Evolutionary conservation across 176 grass and related monocot species (phyloP), one percentile per base, ranked within the genome.

Genomic region (Hordeum vulgare): DNA sequence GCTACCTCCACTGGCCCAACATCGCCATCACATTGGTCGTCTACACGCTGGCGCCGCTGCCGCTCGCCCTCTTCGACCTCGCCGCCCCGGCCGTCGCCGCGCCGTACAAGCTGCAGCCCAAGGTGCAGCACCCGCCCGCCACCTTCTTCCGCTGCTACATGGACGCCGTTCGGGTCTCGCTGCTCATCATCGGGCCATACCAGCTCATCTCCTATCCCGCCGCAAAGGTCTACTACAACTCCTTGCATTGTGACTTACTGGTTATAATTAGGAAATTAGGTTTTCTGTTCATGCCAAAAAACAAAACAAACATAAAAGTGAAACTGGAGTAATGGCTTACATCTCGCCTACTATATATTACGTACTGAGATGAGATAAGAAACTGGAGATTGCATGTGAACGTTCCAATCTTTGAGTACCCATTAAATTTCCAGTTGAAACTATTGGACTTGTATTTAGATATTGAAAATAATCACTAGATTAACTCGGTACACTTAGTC

Each of bases 41-140:
- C 36, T 89, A 86, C 75, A 79, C 83, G 10, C 29, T 92, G 7
- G 86, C 79, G 7, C 86, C 90, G 42, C 90, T 92, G 8, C 86
- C 86, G 5, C 25, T 89, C 34, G 78, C 86, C 13, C 35, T 92
- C 24, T 9, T 92, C 78, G 86, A 92, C 73, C 73, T 86, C 47
- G 60, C 61, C 49, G 8, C 60, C 27, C 90, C 90, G 6, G 60
- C 66, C 6, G 74, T 67, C 8, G 61, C 88, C 1, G 41, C 66
- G 21, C 54, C 79, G 21, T 92, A 83, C 86, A 92, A 92, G 83
- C 60, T 92, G 71, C 90, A 92, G 90, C 90, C 90, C 14, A 86
- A 83, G 78, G 74, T 92, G 34, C 61, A 31, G 63, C 86, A 70
- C 72, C 13, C 86, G 13, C 63, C 79, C 25, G 45, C 65, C 14